phyloP scores from a whole-genome alignment of 2,329 filamentous ascomycete species.

The Zopfia rhizophila region DNA sequence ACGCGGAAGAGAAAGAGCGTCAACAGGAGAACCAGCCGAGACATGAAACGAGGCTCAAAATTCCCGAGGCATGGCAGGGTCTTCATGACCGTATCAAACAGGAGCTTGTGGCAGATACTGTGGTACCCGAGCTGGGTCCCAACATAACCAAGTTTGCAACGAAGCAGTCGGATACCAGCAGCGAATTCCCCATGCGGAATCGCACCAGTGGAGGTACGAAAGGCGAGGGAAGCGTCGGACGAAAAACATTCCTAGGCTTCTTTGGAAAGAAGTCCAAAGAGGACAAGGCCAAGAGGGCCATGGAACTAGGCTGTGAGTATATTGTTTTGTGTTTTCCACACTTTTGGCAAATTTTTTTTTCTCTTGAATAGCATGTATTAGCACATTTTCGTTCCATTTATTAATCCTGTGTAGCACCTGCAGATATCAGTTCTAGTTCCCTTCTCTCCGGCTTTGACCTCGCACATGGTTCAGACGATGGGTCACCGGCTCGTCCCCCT shows the following conservation, averaged over 20 bases:
- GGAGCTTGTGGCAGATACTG: conserved; percentile 11
- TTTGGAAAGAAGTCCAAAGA: conserved; percentile 62
- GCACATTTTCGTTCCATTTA: neutral
- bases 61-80: conserved; percentile 48
- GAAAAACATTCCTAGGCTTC: conserved; percentile 62
- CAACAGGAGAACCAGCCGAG: conserved; percentile 42
- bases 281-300: conserved; percentile 46
- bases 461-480: conserved; percentile 61
- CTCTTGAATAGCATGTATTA: neutral
- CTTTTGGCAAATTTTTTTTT: conserved; percentile 10
- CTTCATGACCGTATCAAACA: conserved; percentile 48
- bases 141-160: conserved; percentile 26
- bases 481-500: conserved; percentile 36
- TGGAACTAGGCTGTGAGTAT: conserved; percentile 52
- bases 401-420: conserved; percentile 26
- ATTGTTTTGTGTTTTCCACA: conserved; percentile 27
- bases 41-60: conserved; percentile 38
- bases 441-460: conserved; percentile 46
- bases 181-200: conserved; percentile 57
- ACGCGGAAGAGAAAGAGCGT: conserved; percentile 44
- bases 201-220: conserved; percentile 43
- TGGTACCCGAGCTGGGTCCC: conserved; percentile 5
- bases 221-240: conserved; percentile 46
- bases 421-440: conserved; percentile 43
- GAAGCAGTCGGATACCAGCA: conserved; percentile 42